Evolutionary conservation across 208 protist genomes (phyloP).

Genomic region (Crithidia thermophila): DNA sequence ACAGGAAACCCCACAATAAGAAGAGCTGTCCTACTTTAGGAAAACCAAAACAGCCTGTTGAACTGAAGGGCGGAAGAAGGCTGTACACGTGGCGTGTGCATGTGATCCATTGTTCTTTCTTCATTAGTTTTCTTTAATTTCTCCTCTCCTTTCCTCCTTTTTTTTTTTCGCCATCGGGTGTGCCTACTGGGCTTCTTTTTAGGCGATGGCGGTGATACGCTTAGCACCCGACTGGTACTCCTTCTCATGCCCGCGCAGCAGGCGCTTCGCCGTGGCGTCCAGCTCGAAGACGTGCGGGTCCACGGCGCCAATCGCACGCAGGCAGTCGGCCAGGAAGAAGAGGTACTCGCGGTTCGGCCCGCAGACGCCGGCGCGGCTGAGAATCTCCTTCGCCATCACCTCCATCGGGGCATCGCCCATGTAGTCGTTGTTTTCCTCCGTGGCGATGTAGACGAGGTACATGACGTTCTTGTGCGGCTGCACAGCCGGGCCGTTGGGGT

Average conservation of each 20-base stretch:
- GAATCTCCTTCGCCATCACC: constrained; percentile 67
- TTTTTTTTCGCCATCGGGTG: background rate
- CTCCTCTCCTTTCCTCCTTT: background rate
- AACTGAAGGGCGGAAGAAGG: no score
- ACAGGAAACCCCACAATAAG: no score
- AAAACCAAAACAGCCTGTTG: background rate
- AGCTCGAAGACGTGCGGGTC: constrained; percentile 79
- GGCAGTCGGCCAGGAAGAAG: constrained; percentile 62
- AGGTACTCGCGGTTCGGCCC: constrained; percentile 86
- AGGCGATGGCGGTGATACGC: constrained; percentile 8
- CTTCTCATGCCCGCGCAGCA: constrained; percentile 35
- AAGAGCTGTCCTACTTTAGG: no score
- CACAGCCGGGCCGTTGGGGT: constrained; percentile 30
- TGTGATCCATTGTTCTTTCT: no score
- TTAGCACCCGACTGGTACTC: constrained; percentile 22
- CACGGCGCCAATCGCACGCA: constrained; percentile 47
- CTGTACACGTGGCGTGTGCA: no score
- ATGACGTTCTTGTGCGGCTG: constrained; percentile 41
- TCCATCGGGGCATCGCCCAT: constrained; percentile 62
- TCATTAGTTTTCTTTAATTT: background rate
- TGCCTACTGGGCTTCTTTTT: no score
- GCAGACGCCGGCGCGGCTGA: constrained; percentile 49
- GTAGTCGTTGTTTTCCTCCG: constrained; percentile 63
- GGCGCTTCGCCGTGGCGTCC: constrained; percentile 42
- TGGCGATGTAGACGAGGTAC: constrained; percentile 76